These are phyloP conservation scores for Acanthamoeba healyi DNA, from an alignment of 208 protist species.

Conservation along the genomic window DNA sequence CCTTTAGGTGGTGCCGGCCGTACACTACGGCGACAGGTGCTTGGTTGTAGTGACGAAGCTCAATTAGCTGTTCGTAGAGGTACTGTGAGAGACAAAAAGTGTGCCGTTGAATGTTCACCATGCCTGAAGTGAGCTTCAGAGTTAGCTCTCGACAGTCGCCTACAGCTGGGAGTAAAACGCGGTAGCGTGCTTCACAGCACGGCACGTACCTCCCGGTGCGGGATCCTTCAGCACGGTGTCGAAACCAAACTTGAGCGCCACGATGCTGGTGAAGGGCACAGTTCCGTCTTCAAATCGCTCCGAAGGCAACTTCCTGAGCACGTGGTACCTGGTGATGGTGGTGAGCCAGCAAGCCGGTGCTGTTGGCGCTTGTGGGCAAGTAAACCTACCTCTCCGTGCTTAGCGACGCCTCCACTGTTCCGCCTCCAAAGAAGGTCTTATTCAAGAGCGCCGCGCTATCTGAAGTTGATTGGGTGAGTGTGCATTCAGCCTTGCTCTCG, in stretches of 20 bases:
- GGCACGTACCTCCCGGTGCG: slow-evolving; percentile 15
- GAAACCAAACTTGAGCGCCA: slow-evolving; percentile 83
- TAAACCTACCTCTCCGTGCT: slow-evolving; percentile 73
- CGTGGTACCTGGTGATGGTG: slow-evolving; percentile 10
- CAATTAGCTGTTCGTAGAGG: slow-evolving; percentile 46
- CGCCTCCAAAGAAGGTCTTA: slow-evolving; percentile 90
- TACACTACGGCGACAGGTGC: slow-evolving; percentile 76
- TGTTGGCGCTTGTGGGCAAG: too few species aligned
- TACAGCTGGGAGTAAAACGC: not conserved
- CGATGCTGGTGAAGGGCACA: slow-evolving; percentile 84
- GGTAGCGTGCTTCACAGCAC: not conserved
- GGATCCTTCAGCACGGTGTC: slow-evolving; percentile 53
- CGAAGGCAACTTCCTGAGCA: not conserved
- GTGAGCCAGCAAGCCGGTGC: not conserved
- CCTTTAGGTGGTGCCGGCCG: not conserved
- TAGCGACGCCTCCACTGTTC: slow-evolving; percentile 84
- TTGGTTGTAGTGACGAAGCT: slow-evolving; percentile 79
- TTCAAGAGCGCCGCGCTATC: slow-evolving; percentile 71
- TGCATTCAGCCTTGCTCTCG: too few species aligned
- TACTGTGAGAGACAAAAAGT: slow-evolving; percentile 79
- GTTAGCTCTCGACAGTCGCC: too few species aligned
- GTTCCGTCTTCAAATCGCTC: slow-evolving; percentile 88
- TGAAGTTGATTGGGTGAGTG: not conserved
- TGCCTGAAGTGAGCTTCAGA: slow-evolving; percentile 63
- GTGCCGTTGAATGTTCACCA: slow-evolving; percentile 80